Percentiles rank a stretch among this genome's conserved stretches.
These are phyloP conservation scores for Sphagnum tenellum DNA, from an alignment of 225 moss, liverwort and hornwort genomes.

Conservation along the genomic window DNA sequence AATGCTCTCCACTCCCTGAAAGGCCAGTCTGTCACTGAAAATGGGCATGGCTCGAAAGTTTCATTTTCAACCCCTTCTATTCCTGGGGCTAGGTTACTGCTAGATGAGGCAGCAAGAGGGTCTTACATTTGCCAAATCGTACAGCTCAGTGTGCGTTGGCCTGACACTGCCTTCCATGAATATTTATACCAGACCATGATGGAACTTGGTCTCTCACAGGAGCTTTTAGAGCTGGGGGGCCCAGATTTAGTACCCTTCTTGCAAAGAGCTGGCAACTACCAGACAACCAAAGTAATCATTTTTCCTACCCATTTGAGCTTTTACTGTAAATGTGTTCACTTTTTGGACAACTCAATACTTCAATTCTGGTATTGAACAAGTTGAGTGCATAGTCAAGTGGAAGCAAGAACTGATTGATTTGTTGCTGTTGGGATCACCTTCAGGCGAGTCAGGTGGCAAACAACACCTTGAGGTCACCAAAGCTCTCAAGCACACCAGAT, in stretches of 20 bases:
- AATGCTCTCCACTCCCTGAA: conserved; percentile 86
- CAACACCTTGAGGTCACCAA: conserved; percentile 46
- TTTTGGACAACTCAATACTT: no score
- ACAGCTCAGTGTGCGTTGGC: conserved; percentile 94
- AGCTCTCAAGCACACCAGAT: conserved; percentile 46
- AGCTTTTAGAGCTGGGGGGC: conserved; percentile 83
- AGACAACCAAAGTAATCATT: conserved; percentile 40
- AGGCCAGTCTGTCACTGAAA: conserved; percentile 39
- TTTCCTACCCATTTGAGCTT: no score
- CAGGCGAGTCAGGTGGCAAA: conserved; percentile 54
- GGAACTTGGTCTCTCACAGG: conserved; percentile 77
- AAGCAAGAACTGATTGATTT: background rate
- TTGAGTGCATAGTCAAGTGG: background rate
- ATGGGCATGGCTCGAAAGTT: conserved; percentile 31
- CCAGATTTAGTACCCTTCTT: conserved; percentile 86
- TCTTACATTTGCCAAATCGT: conserved; percentile 90
- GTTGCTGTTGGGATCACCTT: background rate
- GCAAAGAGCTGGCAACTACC: conserved; percentile 83
- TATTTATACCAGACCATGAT: conserved; percentile 94
- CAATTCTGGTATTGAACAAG: no score
- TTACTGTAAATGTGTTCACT: no score
- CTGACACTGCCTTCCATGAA: conserved; percentile 82
- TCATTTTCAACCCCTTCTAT: conserved; percentile 41
- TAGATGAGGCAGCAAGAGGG: conserved; percentile 78
- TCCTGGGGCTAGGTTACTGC: conserved; percentile 46